Percentiles rank a stretch among this genome's conserved stretches.
Evolutionary conservation across 805 yeast genomes (phyloP).

Genomic region (Candida vartiovaarae): DNA sequence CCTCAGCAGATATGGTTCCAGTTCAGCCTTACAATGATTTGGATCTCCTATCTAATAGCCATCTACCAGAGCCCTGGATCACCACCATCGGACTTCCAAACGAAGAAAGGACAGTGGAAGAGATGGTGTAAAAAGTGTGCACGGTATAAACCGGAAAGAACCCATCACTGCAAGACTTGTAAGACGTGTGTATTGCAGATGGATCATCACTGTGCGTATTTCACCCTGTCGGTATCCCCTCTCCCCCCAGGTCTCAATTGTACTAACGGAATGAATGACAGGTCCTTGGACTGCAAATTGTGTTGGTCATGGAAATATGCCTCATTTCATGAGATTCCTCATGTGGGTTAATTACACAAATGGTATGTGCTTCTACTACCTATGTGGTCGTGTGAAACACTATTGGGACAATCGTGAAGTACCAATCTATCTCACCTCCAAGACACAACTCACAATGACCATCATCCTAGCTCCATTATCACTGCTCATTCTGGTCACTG

Average conservation of each 20-base stretch:
- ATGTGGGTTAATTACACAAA: slow-evolving; percentile 55
- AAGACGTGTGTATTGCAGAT: slow-evolving; percentile 68
- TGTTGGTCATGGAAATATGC: slow-evolving; percentile 71
- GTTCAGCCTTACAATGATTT: slow-evolving; percentile 43
- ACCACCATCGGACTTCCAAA: slow-evolving; percentile 45
- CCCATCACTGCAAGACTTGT: slow-evolving; percentile 83
- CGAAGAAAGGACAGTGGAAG: slow-evolving; percentile 45
- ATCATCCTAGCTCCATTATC: slow-evolving; percentile 48
- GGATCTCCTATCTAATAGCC: slow-evolving; percentile 73
- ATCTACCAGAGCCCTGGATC: slow-evolving; percentile 61
- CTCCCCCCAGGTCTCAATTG: background rate
- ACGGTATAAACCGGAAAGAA: slow-evolving; percentile 67
- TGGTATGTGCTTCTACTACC: slow-evolving; percentile 36
- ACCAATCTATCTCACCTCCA: slow-evolving; percentile 51
- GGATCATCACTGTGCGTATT: slow-evolving; percentile 71
- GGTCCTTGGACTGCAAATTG: slow-evolving; percentile 88
- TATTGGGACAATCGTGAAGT: slow-evolving; percentile 43
- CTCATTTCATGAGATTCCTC: slow-evolving; percentile 75
- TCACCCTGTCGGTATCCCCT: background rate
- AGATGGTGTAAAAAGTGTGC: slow-evolving; percentile 72
- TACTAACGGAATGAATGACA: background rate
- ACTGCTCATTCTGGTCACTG: slow-evolving; percentile 52
- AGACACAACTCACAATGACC: slow-evolving; percentile 46
- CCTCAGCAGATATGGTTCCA: slow-evolving; percentile 41
- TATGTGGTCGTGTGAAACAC: slow-evolving; percentile 31